Conservation (phyloP, 768 basidiomycete genomes). For the Boletus barrowsii region DNA sequence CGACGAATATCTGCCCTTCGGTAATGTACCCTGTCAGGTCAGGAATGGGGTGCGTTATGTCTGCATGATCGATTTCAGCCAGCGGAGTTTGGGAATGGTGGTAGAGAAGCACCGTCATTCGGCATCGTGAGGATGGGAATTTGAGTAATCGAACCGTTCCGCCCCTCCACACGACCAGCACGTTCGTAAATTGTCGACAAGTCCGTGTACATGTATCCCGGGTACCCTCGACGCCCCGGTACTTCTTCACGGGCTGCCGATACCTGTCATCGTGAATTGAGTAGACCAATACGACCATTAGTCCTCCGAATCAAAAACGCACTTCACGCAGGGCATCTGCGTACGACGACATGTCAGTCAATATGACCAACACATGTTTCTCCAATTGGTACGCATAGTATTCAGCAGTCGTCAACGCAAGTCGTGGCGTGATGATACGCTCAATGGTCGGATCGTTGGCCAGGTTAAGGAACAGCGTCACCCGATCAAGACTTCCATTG, state of each 20-base stretch:
- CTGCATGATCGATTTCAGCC: conserved; percentile 43
- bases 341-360: conserved; percentile 99
- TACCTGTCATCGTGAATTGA: conserved; percentile 41
- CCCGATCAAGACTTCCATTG: conserved; percentile 94
- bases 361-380: conserved; percentile 98
- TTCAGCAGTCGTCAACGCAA: conserved; percentile 97
- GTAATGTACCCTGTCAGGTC: conserved; percentile 99
- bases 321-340: conserved; percentile 95
- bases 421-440: conserved; percentile 97
- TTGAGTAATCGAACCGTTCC: conserved; percentile 99
- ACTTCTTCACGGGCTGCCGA: conserved; percentile 99
- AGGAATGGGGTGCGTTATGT: conserved; percentile 99
- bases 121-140: conserved; percentile 99
- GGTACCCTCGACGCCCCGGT: conserved; percentile 98
- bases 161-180: conserved; percentile 94
- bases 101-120: conserved; percentile 78
- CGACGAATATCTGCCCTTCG: conserved; percentile 98
- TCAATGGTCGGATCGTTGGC: conserved; percentile 99
- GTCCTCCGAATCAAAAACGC: conserved; percentile 29
- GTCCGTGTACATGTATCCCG: conserved; percentile 98
- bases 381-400: conserved; percentile 99
- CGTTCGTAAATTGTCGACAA: conserved; percentile 99
- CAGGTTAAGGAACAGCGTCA: conserved; percentile 96
- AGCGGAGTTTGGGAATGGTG: conserved; percentile 16
- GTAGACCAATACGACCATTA: background rate